Evolutionary conservation across 495 filamentous ascomycete species (phyloP).

Genomic region (Oidiodendron maius): DNA sequence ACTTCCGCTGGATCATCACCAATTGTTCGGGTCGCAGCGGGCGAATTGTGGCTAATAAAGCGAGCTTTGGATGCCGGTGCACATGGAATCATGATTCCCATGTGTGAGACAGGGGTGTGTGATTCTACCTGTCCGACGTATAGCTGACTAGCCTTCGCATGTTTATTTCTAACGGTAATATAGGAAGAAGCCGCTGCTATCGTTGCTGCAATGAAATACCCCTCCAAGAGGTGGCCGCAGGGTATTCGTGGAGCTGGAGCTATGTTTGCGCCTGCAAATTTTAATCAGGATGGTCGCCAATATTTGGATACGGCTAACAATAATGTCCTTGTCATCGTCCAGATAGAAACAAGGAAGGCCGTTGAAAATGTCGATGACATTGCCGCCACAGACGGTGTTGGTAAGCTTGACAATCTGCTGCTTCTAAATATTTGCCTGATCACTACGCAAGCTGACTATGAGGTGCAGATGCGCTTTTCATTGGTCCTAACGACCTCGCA

Average conservation of each 20-base stretch:
- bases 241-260: constrained; percentile 42
- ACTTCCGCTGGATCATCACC: constrained; percentile 40
- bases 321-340: constrained; percentile 46
- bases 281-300: constrained; percentile 24
- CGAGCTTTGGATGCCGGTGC: constrained; percentile 44
- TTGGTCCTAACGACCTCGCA: constrained; percentile 54
- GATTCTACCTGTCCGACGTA: not conserved
- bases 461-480: constrained; percentile 30
- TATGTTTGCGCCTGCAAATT: constrained; percentile 37
- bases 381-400: constrained; percentile 42
- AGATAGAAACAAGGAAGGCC: constrained; percentile 56
- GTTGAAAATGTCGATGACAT: constrained; percentile 51
- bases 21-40: constrained; percentile 39
- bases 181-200: constrained; percentile 34
- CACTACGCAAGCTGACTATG: not conserved
- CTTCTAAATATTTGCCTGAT: not conserved
- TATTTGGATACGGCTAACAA: constrained; percentile 53
- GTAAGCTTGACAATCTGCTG: not conserved
- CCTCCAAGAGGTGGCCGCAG: constrained; percentile 22
- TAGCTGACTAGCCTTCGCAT: not conserved
- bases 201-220: constrained; percentile 40
- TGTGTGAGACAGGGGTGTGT: constrained; percentile 29
- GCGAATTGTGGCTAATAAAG: constrained; percentile 45
- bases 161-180: not conserved
- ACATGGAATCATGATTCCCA: constrained; percentile 42